phyloP scores from a whole-genome alignment of 176 grass and related monocot genomes.

The Ampelocalamus luodianensis region DNA sequence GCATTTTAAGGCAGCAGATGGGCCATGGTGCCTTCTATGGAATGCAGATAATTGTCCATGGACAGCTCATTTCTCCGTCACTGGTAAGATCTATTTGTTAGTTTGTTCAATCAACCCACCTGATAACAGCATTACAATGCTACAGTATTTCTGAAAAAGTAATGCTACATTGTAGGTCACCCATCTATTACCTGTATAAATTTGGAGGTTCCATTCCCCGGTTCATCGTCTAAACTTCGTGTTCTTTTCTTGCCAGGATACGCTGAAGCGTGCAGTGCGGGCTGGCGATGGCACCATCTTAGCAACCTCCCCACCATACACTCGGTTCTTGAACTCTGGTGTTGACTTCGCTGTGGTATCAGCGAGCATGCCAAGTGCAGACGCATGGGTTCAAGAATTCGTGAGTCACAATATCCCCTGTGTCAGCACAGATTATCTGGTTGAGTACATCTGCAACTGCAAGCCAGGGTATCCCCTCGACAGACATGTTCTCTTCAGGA shows the following conservation, averaged over 20 bases:
- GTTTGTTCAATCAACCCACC: slow-evolving; percentile 35
- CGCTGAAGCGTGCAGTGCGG: slow-evolving; percentile 75
- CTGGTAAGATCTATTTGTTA: slow-evolving; percentile 53
- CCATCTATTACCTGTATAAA: not conserved
- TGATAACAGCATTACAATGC: slow-evolving; percentile 6
- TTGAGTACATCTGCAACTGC: slow-evolving; percentile 80
- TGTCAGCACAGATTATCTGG: slow-evolving; percentile 70
- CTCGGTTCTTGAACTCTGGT: slow-evolving; percentile 60
- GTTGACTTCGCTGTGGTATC: slow-evolving; percentile 77
- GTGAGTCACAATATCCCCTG: slow-evolving; percentile 62
- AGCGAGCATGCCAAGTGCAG: slow-evolving; percentile 58
- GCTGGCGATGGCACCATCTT: slow-evolving; percentile 80
- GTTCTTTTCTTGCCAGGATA: slow-evolving; percentile 60
- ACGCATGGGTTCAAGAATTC: slow-evolving; percentile 82
- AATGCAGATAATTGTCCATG: slow-evolving; percentile 75
- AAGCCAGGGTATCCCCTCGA: slow-evolving; percentile 69
- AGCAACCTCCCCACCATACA: slow-evolving; percentile 87
- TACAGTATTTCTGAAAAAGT: slow-evolving; percentile 5
- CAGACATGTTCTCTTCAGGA: slow-evolving; percentile 73
- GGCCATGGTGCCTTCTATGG: slow-evolving; percentile 84
- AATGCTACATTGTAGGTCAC: not conserved
- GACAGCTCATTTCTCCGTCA: slow-evolving; percentile 68
- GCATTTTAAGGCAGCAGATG: slow-evolving; percentile 62
- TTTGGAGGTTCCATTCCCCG: not conserved
- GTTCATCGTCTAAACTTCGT: not conserved